phyloP scores from a whole-genome alignment of 1,284 basidiomycete genomes.

The Apiotrichum siamense region DNA sequence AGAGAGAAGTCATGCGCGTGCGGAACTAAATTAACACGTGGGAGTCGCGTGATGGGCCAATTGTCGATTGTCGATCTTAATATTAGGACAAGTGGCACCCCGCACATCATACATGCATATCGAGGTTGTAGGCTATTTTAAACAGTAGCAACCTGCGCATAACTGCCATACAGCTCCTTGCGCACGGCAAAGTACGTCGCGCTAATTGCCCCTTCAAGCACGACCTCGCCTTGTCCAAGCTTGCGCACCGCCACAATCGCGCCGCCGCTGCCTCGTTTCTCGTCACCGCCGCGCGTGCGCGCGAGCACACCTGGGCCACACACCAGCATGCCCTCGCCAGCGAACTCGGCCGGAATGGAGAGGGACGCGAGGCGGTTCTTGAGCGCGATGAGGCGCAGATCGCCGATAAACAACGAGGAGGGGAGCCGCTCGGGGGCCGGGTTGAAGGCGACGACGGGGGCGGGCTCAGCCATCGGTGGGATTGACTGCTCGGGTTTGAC shows the following conservation, averaged over 20 bases:
- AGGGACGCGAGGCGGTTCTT: constrained; percentile 67
- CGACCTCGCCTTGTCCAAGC: constrained; percentile 70
- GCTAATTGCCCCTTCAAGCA: constrained; percentile 82
- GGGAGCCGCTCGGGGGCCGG: constrained; percentile 63
- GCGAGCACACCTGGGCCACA: constrained; percentile 58
- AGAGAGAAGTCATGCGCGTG: constrained; percentile 1
- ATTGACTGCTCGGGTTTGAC: constrained; percentile 1
- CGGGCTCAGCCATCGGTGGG: constrained; percentile 3
- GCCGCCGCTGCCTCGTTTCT: constrained; percentile 56
- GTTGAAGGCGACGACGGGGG: constrained; percentile 51
- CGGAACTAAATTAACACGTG: background rate
- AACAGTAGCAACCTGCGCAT: constrained; percentile 65
- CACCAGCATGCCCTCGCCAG: constrained; percentile 90
- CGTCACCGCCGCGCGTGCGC: constrained; percentile 52
- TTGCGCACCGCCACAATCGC: constrained; percentile 79
- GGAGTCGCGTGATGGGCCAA: too few relatives aligned
- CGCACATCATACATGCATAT: background rate
- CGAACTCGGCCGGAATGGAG: constrained; percentile 79
- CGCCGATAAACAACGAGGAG: constrained; percentile 89
- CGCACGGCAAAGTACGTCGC: constrained; percentile 80
- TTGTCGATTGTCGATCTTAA: too few relatives aligned
- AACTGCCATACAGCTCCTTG: constrained; percentile 77
- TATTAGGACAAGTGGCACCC: too few relatives aligned
- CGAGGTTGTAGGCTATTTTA: too few relatives aligned
- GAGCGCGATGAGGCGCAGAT: constrained; percentile 79